Evolutionary conservation across 176 grass and related monocot genomes (phyloP).

Genomic region (Rhipidocladum racemiflorum): DNA sequence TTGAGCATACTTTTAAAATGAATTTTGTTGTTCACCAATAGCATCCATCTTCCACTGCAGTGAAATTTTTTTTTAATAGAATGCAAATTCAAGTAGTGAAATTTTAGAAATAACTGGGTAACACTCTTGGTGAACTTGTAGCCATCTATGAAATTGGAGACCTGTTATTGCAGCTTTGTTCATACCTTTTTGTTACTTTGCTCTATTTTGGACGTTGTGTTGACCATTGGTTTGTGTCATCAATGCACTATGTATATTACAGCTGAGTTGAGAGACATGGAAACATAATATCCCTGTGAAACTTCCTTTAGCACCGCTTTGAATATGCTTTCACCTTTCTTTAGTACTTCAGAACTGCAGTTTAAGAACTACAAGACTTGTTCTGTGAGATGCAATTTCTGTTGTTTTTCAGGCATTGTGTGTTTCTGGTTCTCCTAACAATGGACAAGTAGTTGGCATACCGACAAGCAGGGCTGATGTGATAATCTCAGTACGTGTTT

Average conservation of each 20-base stretch:
- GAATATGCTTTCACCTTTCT: background rate
- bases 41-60: background rate
- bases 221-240: background rate
- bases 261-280: background rate
- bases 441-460: constrained; percentile 70
- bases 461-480: constrained; percentile 49
- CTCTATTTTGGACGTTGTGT: constrained; percentile 7
- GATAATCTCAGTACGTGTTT: constrained; percentile 79
- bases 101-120: background rate
- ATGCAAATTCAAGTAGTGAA: background rate
- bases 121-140: background rate
- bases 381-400: constrained; percentile 16
- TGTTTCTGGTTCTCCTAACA: constrained; percentile 39
- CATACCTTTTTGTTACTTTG: constrained; percentile 1
- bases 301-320: background rate
- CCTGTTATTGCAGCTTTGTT: background rate
- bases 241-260: background rate
- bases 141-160: background rate
- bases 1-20: constrained; percentile 5
- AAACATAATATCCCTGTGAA: background rate
- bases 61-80: background rate
- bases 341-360: constrained; percentile 14
- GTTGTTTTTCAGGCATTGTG: constrained; percentile 72
- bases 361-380: background rate
- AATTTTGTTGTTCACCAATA: background rate